Evolutionary conservation across 2,329 filamentous ascomycete genomes (phyloP).

Genomic region (Aspergillus fumigatus): DNA sequence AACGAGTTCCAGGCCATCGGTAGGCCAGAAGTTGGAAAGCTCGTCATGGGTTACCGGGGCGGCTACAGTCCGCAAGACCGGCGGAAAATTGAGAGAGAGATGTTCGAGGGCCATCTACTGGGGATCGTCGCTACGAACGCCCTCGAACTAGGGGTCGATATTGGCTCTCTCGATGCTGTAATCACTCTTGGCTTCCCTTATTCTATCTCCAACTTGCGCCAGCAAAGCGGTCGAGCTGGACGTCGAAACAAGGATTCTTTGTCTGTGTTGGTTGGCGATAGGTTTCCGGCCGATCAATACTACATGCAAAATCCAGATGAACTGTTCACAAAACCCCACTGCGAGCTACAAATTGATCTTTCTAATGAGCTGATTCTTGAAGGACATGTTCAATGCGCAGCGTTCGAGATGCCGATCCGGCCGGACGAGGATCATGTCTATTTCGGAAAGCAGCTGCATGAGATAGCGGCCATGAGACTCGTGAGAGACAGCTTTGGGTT

Average conservation of each 20-base stretch:
- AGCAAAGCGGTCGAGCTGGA: slow-evolving; percentile 90
- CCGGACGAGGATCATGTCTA: slow-evolving; percentile 69
- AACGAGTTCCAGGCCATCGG: slow-evolving; percentile 70
- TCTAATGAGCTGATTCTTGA: slow-evolving; percentile 86
- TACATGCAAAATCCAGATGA: slow-evolving; percentile 97
- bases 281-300: slow-evolving; percentile 86
- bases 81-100: slow-evolving; percentile 82
- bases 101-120: slow-evolving; percentile 92
- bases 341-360: slow-evolving; percentile 85
- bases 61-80: slow-evolving; percentile 92
- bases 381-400: slow-evolving; percentile 92
- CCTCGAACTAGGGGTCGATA: slow-evolving; percentile 90
- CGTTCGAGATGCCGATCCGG: slow-evolving; percentile 89
- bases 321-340: slow-evolving; percentile 84
- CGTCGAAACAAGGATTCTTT: slow-evolving; percentile 89
- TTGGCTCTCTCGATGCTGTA: slow-evolving; percentile 88
- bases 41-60: slow-evolving; percentile 93
- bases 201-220: slow-evolving; percentile 87
- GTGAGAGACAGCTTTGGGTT: slow-evolving; percentile 71
- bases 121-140: slow-evolving; percentile 93
- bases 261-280: slow-evolving; percentile 82
- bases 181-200: slow-evolving; percentile 93
- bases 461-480: slow-evolving; percentile 70
- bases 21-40: slow-evolving; percentile 65
- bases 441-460: slow-evolving; percentile 69